Conservation (phyloP, 2,329 filamentous ascomycete genomes). For the Annulohypoxylon truncatum region DNA sequence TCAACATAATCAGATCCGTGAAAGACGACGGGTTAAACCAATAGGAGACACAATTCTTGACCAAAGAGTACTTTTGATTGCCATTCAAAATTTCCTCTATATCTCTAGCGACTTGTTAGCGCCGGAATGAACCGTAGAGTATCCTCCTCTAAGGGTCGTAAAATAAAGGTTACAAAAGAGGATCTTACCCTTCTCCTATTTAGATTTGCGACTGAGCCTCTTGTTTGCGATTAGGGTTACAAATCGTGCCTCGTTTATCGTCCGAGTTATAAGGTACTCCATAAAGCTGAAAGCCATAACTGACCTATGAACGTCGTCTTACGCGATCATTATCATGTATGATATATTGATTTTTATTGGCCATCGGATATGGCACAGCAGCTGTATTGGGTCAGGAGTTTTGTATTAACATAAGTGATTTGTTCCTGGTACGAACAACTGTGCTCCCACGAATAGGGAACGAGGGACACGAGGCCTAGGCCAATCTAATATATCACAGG, state of each 20-base stretch:
- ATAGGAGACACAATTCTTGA: neutral
- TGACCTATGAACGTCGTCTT: neutral
- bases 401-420: slow-evolving; percentile 2
- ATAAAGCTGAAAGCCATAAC: slow-evolving; percentile 1
- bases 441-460: neutral
- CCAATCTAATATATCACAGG: neutral
- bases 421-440: neutral
- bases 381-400: slow-evolving; percentile 15
- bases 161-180: neutral
- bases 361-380: slow-evolving; percentile 1
- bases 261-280: neutral
- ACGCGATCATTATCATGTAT: neutral
- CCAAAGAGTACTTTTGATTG: neutral
- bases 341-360: slow-evolving; percentile 10
- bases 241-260: neutral
- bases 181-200: neutral
- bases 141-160: neutral
- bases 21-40: neutral
- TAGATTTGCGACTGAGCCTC: slow-evolving; percentile 1
- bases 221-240: neutral
- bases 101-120: neutral
- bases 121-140: neutral
- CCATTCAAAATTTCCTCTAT: neutral
- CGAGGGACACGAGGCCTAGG: neutral
- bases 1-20: neutral